Conservation (phyloP, 1,139 yeast species). For the Pichia sp. region DNA sequence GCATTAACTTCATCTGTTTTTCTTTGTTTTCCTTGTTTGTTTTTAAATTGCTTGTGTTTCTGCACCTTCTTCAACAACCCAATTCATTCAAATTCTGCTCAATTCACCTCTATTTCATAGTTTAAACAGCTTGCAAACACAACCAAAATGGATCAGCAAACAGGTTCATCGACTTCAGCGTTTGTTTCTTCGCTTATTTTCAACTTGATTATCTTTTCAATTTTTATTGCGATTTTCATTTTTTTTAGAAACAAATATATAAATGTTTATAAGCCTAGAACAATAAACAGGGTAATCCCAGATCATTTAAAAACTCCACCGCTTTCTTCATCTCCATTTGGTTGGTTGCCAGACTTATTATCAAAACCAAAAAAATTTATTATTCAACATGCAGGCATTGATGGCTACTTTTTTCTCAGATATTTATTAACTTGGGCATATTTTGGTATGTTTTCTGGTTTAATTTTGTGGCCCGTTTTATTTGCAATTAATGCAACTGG, state of each 20-base stretch:
- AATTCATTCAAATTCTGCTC: too few relatives aligned
- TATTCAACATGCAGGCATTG: slow-evolving; percentile 68
- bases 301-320: slow-evolving; percentile 58
- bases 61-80: too few relatives aligned
- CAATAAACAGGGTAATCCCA: slow-evolving; percentile 51
- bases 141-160: slow-evolving; percentile 1
- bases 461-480: slow-evolving; percentile 50
- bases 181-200: slow-evolving; percentile 55
- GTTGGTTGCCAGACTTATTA: slow-evolving; percentile 54
- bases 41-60: too few relatives aligned
- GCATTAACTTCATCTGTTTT: too few relatives aligned
- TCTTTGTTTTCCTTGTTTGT: too few relatives aligned
- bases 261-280: slow-evolving; percentile 65
- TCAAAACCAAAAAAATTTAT: slow-evolving; percentile 58
- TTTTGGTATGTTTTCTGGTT: slow-evolving; percentile 34
- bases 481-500: slow-evolving; percentile 61
- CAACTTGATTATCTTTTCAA: slow-evolving; percentile 48
- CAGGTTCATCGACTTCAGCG: slow-evolving; percentile 54
- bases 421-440: slow-evolving; percentile 44
- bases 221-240: slow-evolving; percentile 48
- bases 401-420: slow-evolving; percentile 65
- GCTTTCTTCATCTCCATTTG: slow-evolving; percentile 54
- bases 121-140: background rate
- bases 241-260: slow-evolving; percentile 48
- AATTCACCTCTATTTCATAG: too few relatives aligned